phyloP scores from a whole-genome alignment of 495 filamentous ascomycete species.

The Aspergillus haitiensis region DNA sequence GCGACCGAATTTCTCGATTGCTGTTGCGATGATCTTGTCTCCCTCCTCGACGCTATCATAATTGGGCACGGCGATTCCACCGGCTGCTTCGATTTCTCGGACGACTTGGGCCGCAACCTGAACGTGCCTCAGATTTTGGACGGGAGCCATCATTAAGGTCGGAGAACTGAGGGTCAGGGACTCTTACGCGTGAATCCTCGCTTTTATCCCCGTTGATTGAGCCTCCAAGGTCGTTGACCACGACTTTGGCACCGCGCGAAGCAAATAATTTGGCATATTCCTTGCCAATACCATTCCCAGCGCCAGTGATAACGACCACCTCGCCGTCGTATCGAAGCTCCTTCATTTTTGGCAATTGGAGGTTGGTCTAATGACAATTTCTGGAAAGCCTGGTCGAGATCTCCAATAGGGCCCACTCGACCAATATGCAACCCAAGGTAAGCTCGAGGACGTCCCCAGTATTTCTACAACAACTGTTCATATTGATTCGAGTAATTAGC shows the following conservation, averaged over 20 bases:
- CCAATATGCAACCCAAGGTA: no score
- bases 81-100: slow-evolving; percentile 84
- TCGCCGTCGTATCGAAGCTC: slow-evolving; percentile 91
- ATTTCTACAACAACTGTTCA: no score
- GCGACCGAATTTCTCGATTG: slow-evolving; percentile 86
- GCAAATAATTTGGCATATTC: slow-evolving; percentile 90
- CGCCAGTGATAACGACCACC: slow-evolving; percentile 94
- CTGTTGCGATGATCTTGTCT: slow-evolving; percentile 93
- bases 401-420: no score
- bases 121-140: neutral
- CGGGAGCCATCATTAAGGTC: slow-evolving; percentile 56
- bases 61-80: slow-evolving; percentile 95
- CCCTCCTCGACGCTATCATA: slow-evolving; percentile 96
- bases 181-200: slow-evolving; percentile 36
- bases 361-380: no score
- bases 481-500: no score
- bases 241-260: slow-evolving; percentile 88
- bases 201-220: slow-evolving; percentile 95
- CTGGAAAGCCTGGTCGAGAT: no score
- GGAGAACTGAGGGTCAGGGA: neutral
- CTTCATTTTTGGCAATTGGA: slow-evolving; percentile 52
- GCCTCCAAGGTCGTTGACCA: slow-evolving; percentile 94
- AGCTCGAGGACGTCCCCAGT: no score
- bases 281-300: slow-evolving; percentile 90
- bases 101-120: slow-evolving; percentile 94